Evolutionary conservation across 345 rosid species (phyloP).

Genomic region (Erysimum cheiranthoides): DNA sequence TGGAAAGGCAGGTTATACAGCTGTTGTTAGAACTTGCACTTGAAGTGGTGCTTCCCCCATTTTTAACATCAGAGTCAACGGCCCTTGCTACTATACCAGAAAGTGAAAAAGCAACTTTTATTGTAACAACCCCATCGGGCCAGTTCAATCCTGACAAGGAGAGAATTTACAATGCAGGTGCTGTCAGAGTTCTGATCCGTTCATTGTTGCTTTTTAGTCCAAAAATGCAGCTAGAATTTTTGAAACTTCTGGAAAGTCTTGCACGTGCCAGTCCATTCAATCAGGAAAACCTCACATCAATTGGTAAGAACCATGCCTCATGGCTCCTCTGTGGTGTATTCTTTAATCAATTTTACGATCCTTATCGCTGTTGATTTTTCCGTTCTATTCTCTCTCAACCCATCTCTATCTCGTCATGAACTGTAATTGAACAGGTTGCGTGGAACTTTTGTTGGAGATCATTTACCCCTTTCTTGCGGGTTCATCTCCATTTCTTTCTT

Average conservation of each 20-base stretch:
- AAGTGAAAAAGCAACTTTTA: conserved; percentile 56
- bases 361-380: conserved; percentile 34
- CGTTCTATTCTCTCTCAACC: conserved; percentile 44
- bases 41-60: conserved; percentile 93
- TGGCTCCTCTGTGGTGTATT: conserved; percentile 18
- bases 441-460: conserved; percentile 90
- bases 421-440: conserved; percentile 66
- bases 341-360: conserved; percentile 34
- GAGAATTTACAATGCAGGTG: conserved; percentile 89
- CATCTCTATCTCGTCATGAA: conserved; percentile 27
- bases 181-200: conserved; percentile 79
- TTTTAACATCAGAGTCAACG: conserved; percentile 64
- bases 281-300: conserved; percentile 92
- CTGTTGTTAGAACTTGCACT: conserved; percentile 91
- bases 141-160: conserved; percentile 76
- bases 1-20: conserved; percentile 96
- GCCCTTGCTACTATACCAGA: conserved; percentile 52
- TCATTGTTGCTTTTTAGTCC: conserved; percentile 94
- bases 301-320: conserved; percentile 65
- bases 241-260: conserved; percentile 79
- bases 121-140: conserved; percentile 67
- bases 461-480: conserved; percentile 87
- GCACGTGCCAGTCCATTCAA: conserved; percentile 90
- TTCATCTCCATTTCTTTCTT: conserved; percentile 79
- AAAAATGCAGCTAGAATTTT: conserved; percentile 86